Percentiles rank a stretch among this genome's conserved stretches.
Evolutionary conservation across 169 alveolate species (phyloP).

Genomic region (Plasmodium vivax): DNA sequence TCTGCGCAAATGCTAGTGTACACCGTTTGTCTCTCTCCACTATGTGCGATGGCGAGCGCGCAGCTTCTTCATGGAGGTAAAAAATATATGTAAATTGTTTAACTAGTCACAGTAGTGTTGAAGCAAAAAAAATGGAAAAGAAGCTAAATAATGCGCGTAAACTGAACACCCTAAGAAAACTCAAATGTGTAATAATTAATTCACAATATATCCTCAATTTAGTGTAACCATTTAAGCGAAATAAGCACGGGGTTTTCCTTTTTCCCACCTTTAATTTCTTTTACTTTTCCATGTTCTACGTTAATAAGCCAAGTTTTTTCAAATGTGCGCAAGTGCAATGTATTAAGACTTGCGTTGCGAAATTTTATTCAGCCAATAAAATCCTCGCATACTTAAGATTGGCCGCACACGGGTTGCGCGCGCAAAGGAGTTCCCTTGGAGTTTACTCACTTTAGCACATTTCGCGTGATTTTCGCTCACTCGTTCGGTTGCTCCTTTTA

Average conservation of each 20-base stretch:
- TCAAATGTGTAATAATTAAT: neutral
- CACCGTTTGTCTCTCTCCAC: neutral
- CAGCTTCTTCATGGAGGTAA: slow-evolving; percentile 3
- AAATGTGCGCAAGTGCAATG: neutral
- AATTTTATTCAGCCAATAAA: neutral
- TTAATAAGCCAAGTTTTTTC: neutral
- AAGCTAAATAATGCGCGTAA: neutral
- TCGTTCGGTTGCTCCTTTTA: neutral
- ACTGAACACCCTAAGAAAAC: neutral
- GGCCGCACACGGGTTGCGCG: neutral
- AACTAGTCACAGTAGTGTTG: neutral
- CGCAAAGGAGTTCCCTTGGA: neutral
- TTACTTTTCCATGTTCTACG: slow-evolving; percentile 7
- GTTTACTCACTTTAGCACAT: neutral
- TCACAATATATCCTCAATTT: neutral
- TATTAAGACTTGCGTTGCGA: neutral
- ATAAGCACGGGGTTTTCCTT: neutral
- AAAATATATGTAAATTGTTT: neutral
- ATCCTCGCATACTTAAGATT: neutral
- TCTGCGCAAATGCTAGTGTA: neutral
- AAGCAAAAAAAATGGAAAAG: neutral
- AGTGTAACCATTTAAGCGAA: neutral
- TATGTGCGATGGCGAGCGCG: neutral
- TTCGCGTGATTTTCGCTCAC: neutral
- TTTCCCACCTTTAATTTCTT: neutral